Conservation (phyloP, 495 filamentous ascomycete genomes). For the Pseudoneurospora amorphoporcata region DNA sequence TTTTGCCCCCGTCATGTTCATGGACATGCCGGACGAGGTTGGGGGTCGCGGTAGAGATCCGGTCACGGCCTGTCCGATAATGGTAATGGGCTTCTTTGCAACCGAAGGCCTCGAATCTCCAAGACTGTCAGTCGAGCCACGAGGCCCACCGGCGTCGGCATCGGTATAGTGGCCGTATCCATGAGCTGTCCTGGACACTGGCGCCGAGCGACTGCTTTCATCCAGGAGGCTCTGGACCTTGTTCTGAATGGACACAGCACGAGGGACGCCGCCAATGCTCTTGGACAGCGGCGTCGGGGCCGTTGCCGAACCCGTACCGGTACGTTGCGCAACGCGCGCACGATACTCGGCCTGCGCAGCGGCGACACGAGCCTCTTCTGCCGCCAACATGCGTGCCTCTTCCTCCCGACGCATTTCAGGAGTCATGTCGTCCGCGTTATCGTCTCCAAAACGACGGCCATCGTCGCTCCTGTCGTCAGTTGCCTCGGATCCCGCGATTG, state of each 20-base stretch:
- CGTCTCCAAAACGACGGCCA: conserved; percentile 45
- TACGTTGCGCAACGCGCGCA: conserved; percentile 57
- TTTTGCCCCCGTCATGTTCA: conserved; percentile 4
- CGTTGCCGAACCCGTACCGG: conserved; percentile 25
- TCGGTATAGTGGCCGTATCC: conserved; percentile 85
- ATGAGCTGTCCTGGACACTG: conserved; percentile 62
- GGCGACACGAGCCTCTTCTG: conserved; percentile 89
- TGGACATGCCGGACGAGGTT: not conserved
- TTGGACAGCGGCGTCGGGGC: conserved; percentile 26
- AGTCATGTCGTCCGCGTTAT: conserved; percentile 50
- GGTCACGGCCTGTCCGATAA: not conserved
- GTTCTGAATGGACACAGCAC: conserved; percentile 77
- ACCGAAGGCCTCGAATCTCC: conserved; percentile 16
- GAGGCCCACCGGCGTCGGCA: conserved; percentile 7
- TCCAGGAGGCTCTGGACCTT: conserved; percentile 79
- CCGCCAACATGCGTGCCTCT: conserved; percentile 69
- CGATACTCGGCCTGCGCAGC: conserved; percentile 88
- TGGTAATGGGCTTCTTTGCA: conserved; percentile 22
- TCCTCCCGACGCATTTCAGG: conserved; percentile 88
- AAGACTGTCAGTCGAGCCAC: conserved; percentile 2
- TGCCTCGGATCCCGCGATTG: conserved; percentile 67
- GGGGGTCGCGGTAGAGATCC: not conserved
- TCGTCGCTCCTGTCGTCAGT: conserved; percentile 62
- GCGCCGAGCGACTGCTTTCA: conserved; percentile 54
- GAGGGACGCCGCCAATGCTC: conserved; percentile 47